These are phyloP conservation scores for Claviceps maximensis DNA, from an alignment of 2,329 filamentous ascomycete genomes.

Conservation along the genomic window DNA sequence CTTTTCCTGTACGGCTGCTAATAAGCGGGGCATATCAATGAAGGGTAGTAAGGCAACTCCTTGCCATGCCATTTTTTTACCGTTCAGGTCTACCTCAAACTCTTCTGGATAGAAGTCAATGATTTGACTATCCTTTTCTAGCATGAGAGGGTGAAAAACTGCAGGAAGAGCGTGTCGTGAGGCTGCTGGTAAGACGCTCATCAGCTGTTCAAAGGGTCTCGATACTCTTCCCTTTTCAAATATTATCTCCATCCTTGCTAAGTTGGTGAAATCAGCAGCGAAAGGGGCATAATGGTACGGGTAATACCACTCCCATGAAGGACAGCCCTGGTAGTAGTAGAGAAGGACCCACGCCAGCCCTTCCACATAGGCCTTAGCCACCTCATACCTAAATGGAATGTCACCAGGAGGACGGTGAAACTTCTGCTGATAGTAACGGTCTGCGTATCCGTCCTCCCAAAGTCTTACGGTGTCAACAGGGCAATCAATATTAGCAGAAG, in stretches of 20 bases:
- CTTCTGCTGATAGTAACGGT: conserved; percentile 95
- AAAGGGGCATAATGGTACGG: conserved; percentile 98
- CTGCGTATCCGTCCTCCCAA: conserved; percentile 92
- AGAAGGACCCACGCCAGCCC: conserved; percentile 88
- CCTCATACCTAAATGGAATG: conserved; percentile 73
- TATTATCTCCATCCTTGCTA: conserved; percentile 62
- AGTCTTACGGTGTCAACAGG: conserved; percentile 72
- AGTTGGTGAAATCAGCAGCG: conserved; percentile 80
- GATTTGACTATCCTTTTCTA: conserved; percentile 73
- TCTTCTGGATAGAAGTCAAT: conserved; percentile 96
- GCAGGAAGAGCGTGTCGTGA: conserved; percentile 84
- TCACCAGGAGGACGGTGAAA: conserved; percentile 75
- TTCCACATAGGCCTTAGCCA: conserved; percentile 85
- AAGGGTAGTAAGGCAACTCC: conserved; percentile 88
- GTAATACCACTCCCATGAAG: conserved; percentile 99
- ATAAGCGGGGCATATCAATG: conserved; percentile 79
- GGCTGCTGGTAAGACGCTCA: conserved; percentile 91
- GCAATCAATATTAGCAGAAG: conserved; percentile 28
- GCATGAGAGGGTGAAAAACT: conserved; percentile 85
- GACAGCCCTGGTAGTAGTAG: conserved; percentile 97
- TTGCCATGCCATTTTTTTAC: conserved; percentile 98
- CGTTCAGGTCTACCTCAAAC: conserved; percentile 86
- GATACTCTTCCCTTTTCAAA: conserved; percentile 82
- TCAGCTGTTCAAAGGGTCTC: conserved; percentile 88
- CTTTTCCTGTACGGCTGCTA: conserved; percentile 69